These are phyloP conservation scores for Dryas octopetala DNA, from an alignment of 306 rosid species.

Conservation along the genomic window DNA sequence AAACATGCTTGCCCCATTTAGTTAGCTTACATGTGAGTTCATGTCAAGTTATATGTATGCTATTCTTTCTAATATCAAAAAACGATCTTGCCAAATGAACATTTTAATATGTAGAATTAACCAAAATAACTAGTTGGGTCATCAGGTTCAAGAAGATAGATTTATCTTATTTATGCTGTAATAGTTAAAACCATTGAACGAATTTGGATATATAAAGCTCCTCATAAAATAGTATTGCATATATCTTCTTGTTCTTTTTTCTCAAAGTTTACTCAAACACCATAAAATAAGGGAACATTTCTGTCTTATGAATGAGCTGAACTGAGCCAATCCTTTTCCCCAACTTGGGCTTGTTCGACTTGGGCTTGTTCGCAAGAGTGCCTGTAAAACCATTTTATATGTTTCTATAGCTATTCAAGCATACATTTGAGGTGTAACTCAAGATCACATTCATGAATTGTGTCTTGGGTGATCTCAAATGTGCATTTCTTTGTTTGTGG, in stretches of 20 bases:
- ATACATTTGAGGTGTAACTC: too few species aligned
- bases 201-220: neutral
- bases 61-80: neutral
- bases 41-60: neutral
- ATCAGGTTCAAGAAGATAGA: neutral
- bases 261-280: too few species aligned
- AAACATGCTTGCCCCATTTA: neutral
- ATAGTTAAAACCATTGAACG: neutral
- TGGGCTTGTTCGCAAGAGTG: too few species aligned
- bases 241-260: too few species aligned
- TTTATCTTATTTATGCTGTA: neutral
- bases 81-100: neutral
- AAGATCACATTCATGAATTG: neutral
- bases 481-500: neutral
- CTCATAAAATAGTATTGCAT: too few species aligned
- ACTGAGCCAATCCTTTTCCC: too few species aligned
- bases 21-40: neutral
- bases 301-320: too few species aligned
- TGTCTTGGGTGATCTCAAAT: neutral
- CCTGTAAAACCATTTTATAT: too few species aligned
- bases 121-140: neutral
- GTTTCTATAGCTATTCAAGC: too few species aligned
- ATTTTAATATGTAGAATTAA: neutral
- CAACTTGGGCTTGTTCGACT: too few species aligned
- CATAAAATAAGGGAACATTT: too few species aligned